Evolutionary conservation across 106 monocot species (phyloP).

Genomic region (Dendrobium catenatum): DNA sequence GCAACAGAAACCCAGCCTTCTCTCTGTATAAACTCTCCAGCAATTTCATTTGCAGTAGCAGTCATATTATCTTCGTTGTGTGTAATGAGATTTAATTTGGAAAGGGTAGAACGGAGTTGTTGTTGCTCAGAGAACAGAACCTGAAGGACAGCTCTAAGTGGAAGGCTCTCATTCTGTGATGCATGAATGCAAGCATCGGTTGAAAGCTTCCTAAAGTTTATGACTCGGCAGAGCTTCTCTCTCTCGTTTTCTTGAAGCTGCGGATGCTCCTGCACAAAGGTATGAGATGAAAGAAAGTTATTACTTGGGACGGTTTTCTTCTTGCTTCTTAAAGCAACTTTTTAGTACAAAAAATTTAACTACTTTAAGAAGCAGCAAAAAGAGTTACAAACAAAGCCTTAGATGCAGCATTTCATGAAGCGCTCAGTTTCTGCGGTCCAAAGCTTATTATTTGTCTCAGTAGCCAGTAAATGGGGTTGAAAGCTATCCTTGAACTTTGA

Average conservation of each 20-base stretch:
- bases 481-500: no score
- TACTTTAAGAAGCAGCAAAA: no score
- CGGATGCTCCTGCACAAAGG: slow-evolving; percentile 31
- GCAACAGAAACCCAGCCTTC: slow-evolving; percentile 34
- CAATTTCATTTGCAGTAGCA: slow-evolving; percentile 4
- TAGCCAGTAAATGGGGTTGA: no score
- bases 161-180: slow-evolving; percentile 26
- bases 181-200: slow-evolving; percentile 47
- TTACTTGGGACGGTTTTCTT: no score
- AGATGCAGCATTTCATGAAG: no score
- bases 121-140: slow-evolving; percentile 46
- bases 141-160: slow-evolving; percentile 21
- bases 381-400: no score
- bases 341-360: no score
- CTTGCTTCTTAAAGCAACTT: no score
- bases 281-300: neutral
- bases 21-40: slow-evolving; percentile 8
- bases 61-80: neutral
- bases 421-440: no score
- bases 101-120: slow-evolving; percentile 37
- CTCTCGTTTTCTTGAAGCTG: slow-evolving; percentile 27
- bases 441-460: no score
- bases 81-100: slow-evolving; percentile 13
- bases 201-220: slow-evolving; percentile 54
- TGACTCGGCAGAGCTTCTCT: slow-evolving; percentile 34